phyloP scores from a whole-genome alignment of 192 early-diverging fungal genomes.

The Umbelopsis ramanniana region DNA sequence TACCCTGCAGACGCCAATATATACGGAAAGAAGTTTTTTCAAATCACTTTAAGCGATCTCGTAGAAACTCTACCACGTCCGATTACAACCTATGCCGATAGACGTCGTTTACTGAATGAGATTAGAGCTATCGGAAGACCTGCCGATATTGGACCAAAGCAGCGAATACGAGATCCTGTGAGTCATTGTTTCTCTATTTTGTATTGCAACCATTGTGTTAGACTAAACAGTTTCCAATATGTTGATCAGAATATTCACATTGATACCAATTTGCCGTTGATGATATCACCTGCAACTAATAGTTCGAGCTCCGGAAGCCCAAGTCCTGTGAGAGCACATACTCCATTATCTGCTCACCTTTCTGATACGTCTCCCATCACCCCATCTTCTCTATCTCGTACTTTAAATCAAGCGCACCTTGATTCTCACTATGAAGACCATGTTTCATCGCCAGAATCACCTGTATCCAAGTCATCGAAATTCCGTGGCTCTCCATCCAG shows the following conservation, averaged over 20 bases:
- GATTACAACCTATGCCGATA: constrained; percentile 41
- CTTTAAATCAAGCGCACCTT: neutral
- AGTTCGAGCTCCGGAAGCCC: constrained; percentile 12
- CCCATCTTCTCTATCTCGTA: constrained; percentile 7
- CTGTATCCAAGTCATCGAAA: constrained; percentile 17
- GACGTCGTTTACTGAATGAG: constrained; percentile 37
- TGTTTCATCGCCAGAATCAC: constrained; percentile 14
- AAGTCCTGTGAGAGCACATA: constrained; percentile 13
- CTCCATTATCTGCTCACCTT: constrained; percentile 9
- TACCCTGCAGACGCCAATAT: constrained; percentile 24
- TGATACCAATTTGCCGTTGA: constrained; percentile 17
- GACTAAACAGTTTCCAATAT: neutral
- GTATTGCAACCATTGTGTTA: neutral
- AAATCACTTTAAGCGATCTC: constrained; percentile 37
- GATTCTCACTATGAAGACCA: constrained; percentile 10
- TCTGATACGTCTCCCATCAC: constrained; percentile 11
- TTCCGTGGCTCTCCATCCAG: constrained; percentile 6
- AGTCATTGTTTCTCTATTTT: neutral
- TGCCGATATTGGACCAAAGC: neutral
- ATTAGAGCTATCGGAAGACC: constrained; percentile 33
- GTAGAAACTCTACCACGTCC: constrained; percentile 35
- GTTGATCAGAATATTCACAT: constrained; percentile 1
- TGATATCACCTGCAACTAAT: constrained; percentile 17
- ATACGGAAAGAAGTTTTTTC: constrained; percentile 34
- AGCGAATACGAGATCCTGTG: constrained; percentile 9